Base-by-base conservation (phyloP, 768 basidiomycete genomes). In the Wakefieldia striispora region DNA sequence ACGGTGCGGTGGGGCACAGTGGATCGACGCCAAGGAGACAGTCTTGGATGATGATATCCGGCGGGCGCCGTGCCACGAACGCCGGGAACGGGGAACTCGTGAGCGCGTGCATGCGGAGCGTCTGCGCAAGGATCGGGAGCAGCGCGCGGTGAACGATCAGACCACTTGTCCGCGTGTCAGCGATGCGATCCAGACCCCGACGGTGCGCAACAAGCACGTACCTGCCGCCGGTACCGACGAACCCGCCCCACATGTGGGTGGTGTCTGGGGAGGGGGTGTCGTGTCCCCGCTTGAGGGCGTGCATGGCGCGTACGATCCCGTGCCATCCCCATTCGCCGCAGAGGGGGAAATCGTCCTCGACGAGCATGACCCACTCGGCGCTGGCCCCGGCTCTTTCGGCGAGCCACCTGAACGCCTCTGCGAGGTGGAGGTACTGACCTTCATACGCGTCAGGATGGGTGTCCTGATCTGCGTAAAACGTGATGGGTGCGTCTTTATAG, bases 261-360 rank as follows among this genome's bases (percentile, higher is more conserved):
- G 40, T 45, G 41, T 50, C 43, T 2, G 50, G 49, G 3, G 60
- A 51, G 3, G 52, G 55, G 1, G 11, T 17, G 13, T 27, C 45
- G 41, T 65, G 59, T 8, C 49, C 56, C 10, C 16, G 49, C 38
- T 69, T 57, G 38, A 75, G 54, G 23, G 61, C 57, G 14, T 55
- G 56, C 67, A 74, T 68, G 38, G 70, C 70, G 29, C 50, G 58
- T 6, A 58, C 51, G 3, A 75, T 36, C 0, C 66, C 70, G 8
- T 62, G 42, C 65, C 67, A 69, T 20, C 72, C 71, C 55, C 68
- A 65, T 6, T 65, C 64, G 14, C 64, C 69, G 26, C 73, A 75
- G 17, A 75, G 38, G 0, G 74, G 73, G 40, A 75, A 75, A 51
- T 76, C 73, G 53, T 76, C 74, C 45, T 75, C 74, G 24, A 72